phyloP scores from a whole-genome alignment of 148 eudicot genomes.

The Chenopodium formosanum region DNA sequence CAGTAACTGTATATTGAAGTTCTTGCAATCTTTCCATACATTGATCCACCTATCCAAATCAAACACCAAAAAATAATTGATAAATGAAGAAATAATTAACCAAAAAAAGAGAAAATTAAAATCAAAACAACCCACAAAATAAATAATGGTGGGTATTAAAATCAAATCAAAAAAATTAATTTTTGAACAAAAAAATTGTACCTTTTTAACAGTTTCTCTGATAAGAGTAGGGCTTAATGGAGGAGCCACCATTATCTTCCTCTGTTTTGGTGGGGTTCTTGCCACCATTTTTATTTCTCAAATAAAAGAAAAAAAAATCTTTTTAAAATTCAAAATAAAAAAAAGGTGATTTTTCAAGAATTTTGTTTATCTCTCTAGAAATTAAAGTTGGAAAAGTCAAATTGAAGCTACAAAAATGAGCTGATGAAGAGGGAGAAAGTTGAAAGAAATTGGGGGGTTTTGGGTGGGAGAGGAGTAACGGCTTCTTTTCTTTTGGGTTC shows the following conservation, averaged over 20 bases:
- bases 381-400: constrained; percentile 20
- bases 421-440: constrained; percentile 2
- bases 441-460: neutral
- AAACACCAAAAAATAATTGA: neutral
- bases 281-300: constrained; percentile 61
- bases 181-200: constrained; percentile 6
- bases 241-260: constrained; percentile 52
- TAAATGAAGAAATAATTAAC: neutral
- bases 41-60: constrained; percentile 64
- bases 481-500: constrained; percentile 23
- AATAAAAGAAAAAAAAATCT: neutral
- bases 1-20: constrained; percentile 77
- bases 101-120: neutral
- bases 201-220: constrained; percentile 79
- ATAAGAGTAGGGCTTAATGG: constrained; percentile 74
- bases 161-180: neutral
- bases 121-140: neutral
- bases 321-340: neutral
- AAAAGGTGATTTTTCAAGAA: neutral
- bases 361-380: constrained; percentile 20
- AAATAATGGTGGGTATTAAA: neutral
- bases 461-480: constrained; percentile 19
- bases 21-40: constrained; percentile 93
- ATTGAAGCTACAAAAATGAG: constrained; percentile 9
- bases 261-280: constrained; percentile 75